A percentile compares a stretch with the other conserved stretches of the same genome.
These are phyloP conservation scores for Amoeboaphelidium protococcarum DNA, from an alignment of 371 early-diverging fungal species.

Conservation along the genomic window DNA sequence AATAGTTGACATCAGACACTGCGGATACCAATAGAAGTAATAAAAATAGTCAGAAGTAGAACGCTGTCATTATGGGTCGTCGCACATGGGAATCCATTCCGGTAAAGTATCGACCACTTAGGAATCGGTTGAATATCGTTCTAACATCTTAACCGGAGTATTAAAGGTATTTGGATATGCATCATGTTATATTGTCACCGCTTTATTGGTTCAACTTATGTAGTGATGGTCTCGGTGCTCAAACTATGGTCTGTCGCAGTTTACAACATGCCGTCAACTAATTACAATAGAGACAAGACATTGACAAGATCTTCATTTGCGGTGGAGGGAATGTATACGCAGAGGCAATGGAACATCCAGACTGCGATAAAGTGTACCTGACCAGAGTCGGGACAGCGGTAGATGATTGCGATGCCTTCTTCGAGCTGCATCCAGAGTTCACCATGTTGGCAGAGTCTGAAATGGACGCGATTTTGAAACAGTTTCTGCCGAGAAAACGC, in stretches of 20 bases:
- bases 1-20: constrained; percentile 22
- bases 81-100: constrained; percentile 73
- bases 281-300: constrained; percentile 3
- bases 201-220: neutral
- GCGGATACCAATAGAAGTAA: no score
- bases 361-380: constrained; percentile 24
- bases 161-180: neutral
- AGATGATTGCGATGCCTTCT: constrained; percentile 30
- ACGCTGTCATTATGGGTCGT: constrained; percentile 69
- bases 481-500: no score
- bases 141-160: constrained; percentile 8
- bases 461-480: no score
- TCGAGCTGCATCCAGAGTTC: no score
- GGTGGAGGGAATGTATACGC: constrained; percentile 35
- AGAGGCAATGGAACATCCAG: constrained; percentile 19
- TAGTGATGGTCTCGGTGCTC: constrained; percentile 7
- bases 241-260: constrained; percentile 16
- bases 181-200: no score
- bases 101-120: constrained; percentile 35
- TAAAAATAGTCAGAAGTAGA: constrained; percentile 6
- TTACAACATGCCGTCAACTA: constrained; percentile 20
- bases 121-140: constrained; percentile 46
- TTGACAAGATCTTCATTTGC: constrained; percentile 21
- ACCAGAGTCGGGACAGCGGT: constrained; percentile 24
- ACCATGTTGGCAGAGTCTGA: no score